phyloP scores from a whole-genome alignment of 1,284 basidiomycete genomes.

The Pseudozyma pruni region DNA sequence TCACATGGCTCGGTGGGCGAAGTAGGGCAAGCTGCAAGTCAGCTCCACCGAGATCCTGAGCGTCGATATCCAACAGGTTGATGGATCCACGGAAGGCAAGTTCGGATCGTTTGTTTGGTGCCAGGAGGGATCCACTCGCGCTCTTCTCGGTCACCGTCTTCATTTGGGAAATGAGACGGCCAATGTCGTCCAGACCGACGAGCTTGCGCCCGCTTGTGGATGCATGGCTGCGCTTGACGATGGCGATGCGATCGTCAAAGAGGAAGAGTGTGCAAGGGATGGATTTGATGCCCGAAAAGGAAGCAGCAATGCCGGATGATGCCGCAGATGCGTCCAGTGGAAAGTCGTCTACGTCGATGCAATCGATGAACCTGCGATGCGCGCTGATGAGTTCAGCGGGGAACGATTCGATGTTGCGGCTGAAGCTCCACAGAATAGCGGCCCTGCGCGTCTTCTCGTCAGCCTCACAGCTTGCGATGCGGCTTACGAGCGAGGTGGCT shows the following conservation, averaged over 20 bases:
- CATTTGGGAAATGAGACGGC: conserved; percentile 73
- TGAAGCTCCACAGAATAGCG: conserved; percentile 86
- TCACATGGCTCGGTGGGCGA: conserved; percentile 40
- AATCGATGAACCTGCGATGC: conserved; percentile 87
- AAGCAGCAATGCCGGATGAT: conserved; percentile 20
- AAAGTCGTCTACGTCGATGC: conserved; percentile 88
- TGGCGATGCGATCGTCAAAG: conserved; percentile 92
- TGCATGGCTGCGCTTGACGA: conserved; percentile 84
- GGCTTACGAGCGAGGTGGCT: conserved; percentile 85
- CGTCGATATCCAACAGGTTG: conserved; percentile 84
- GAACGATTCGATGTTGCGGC: conserved; percentile 86
- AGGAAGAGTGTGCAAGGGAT: conserved; percentile 90
- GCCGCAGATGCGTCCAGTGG: conserved; percentile 32
- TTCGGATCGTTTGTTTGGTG: conserved; percentile 76
- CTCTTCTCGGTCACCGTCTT: conserved; percentile 65
- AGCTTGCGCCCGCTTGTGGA: conserved; percentile 78
- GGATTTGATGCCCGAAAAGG: conserved; percentile 32
- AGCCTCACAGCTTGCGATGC: conserved; percentile 90
- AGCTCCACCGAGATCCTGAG: conserved; percentile 68
- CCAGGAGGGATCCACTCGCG: conserved; percentile 61
- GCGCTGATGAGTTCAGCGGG: conserved; percentile 74
- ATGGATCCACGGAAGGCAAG: conserved; percentile 87
- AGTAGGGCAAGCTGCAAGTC: conserved; percentile 80
- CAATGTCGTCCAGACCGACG: conserved; percentile 85
- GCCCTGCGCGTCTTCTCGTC: conserved; percentile 90